Evolutionary conservation across 345 rosid genomes (phyloP).

Genomic region (Clarkia xantiana): DNA sequence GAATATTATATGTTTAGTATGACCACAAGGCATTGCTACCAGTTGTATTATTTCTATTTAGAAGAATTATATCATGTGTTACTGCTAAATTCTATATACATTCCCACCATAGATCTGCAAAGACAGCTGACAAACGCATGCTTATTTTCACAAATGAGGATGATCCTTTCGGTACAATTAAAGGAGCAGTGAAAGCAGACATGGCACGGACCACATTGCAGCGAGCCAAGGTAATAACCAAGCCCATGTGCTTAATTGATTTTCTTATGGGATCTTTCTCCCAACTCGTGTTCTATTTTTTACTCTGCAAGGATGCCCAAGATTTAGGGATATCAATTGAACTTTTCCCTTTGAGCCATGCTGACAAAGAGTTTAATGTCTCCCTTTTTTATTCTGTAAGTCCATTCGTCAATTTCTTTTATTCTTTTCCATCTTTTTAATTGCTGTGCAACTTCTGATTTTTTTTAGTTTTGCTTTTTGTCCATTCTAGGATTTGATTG

Average conservation of each 20-base stretch:
- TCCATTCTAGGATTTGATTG: constrained; percentile 63
- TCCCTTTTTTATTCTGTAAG: constrained; percentile 55
- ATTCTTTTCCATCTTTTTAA: constrained; percentile 6
- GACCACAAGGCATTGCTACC: not conserved
- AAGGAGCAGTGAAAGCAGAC: constrained; percentile 60
- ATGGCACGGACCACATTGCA: constrained; percentile 86
- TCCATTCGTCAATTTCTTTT: constrained; percentile 11
- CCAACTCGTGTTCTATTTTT: not conserved
- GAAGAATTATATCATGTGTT: not conserved
- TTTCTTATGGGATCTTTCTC: not conserved
- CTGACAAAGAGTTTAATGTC: constrained; percentile 51
- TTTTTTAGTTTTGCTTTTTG: not conserved
- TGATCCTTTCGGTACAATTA: constrained; percentile 76
- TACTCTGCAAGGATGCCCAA: constrained; percentile 64
- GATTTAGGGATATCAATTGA: constrained; percentile 92
- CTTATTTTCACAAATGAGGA: constrained; percentile 86
- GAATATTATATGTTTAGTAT: not conserved
- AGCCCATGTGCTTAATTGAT: constrained; percentile 6
- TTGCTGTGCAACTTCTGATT: constrained; percentile 3
- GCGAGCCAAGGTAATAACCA: constrained; percentile 64
- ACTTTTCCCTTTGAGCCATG: constrained; percentile 60
- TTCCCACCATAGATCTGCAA: constrained; percentile 51
- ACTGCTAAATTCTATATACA: constrained; percentile 10
- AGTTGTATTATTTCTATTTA: not conserved
- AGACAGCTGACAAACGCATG: constrained; percentile 70